A percentile compares a stretch with the other conserved stretches of the same genome.
phyloP scores from a whole-genome alignment of 768 basidiomycete genomes.

The Ephemerocybe angulata region DNA sequence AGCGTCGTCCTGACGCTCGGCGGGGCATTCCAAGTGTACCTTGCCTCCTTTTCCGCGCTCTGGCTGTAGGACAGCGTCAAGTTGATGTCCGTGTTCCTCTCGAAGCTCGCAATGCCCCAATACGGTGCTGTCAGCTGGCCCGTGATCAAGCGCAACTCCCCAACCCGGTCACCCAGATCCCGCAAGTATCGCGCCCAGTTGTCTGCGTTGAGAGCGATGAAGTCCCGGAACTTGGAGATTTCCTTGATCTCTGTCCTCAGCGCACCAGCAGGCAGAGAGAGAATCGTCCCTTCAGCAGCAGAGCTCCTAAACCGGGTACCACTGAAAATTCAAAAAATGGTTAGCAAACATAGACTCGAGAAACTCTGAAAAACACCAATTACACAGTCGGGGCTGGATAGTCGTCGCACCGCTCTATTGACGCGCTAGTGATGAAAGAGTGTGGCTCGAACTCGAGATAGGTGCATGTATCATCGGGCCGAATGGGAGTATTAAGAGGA shows the following conservation, averaged over 20 bases:
- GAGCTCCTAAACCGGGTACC: constrained; percentile 1
- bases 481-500: constrained; percentile 2
- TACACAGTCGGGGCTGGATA: neutral
- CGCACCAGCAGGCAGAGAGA: constrained; percentile 6
- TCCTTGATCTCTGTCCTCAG: constrained; percentile 4
- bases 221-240: constrained; percentile 5
- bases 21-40: neutral
- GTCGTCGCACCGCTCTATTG: neutral
- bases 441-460: constrained; percentile 3
- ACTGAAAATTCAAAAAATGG: constrained; percentile 1
- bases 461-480: constrained; percentile 1
- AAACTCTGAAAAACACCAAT: neutral
- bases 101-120: constrained; percentile 5
- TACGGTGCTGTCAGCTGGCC: neutral
- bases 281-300: constrained; percentile 1
- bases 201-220: neutral
- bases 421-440: constrained; percentile 2
- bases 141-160: constrained; percentile 6
- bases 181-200: constrained; percentile 2
- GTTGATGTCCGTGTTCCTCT: neutral
- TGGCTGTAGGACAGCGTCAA: constrained; percentile 1
- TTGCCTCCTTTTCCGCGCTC: neutral
- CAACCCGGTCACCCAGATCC: neutral
- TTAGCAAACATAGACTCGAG: neutral
- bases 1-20: neutral